phyloP scores from a whole-genome alignment of 1,284 basidiomycete genomes.

The Pulchroboletus neoregius region DNA sequence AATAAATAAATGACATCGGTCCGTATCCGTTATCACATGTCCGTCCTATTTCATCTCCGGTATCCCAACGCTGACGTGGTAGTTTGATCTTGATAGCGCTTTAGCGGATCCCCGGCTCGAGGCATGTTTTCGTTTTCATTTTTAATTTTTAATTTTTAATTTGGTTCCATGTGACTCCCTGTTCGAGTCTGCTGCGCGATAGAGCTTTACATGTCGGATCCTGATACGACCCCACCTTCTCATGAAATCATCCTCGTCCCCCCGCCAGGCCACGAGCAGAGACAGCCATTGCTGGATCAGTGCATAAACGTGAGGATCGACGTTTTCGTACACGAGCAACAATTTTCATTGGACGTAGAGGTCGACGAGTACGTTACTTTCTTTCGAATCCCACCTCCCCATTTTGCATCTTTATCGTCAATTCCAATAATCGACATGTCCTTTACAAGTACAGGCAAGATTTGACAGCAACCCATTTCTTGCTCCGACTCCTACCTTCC shows the following conservation, averaged over 20 bases:
- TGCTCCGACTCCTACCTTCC: constrained; percentile 61
- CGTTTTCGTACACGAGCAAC: constrained; percentile 52
- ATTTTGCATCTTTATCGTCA: constrained; percentile 4
- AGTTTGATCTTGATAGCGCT: too few relatives aligned
- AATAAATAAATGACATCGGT: constrained; percentile 1
- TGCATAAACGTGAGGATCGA: constrained; percentile 62
- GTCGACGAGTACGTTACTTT: constrained; percentile 57
- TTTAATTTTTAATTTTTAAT: too few relatives aligned
- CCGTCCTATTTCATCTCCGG: too few relatives aligned
- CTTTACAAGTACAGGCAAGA: constrained; percentile 46
- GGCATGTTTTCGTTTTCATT: constrained; percentile 6
- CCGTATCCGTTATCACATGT: constrained; percentile 2
- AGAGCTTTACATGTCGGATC: constrained; percentile 3
- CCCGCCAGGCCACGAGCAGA: constrained; percentile 34
- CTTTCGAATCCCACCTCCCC: neutral
- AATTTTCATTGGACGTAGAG: constrained; percentile 66
- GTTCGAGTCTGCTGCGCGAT: constrained; percentile 20
- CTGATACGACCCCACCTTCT: constrained; percentile 29
- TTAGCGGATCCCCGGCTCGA: constrained; percentile 24
- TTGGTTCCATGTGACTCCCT: constrained; percentile 18
- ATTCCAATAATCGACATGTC: constrained; percentile 7
- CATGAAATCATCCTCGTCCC: constrained; percentile 55
- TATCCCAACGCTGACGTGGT: too few relatives aligned
- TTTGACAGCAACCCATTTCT: constrained; percentile 59
- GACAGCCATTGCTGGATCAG: constrained; percentile 43